A percentile compares a stretch with the other conserved stretches of the same genome.
phyloP scores from a whole-genome alignment of 1,284 basidiomycete species.

The Dichomitus squalens region DNA sequence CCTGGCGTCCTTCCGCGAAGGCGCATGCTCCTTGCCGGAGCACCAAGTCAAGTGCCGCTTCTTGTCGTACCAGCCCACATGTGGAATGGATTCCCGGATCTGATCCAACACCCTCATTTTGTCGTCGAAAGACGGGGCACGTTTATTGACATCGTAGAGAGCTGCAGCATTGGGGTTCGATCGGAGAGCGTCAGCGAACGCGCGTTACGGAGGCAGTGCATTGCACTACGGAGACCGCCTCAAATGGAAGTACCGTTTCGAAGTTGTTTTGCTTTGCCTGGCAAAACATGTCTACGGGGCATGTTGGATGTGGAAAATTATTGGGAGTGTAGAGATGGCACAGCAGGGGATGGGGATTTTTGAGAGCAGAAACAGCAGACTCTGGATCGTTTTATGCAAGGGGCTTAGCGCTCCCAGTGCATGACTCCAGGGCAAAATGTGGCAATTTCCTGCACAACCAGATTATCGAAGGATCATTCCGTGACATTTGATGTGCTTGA shows the following conservation, averaged over 20 bases:
- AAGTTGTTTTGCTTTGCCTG: neutral
- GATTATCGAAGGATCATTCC: no score
- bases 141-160: no score
- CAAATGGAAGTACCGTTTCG: neutral
- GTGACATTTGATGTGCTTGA: neutral
- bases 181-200: no score
- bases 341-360: neutral
- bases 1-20: no score
- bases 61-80: conserved; percentile 1
- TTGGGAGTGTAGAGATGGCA: neutral
- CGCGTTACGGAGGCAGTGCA: no score
- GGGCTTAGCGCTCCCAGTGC: neutral
- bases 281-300: neutral
- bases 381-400: neutral
- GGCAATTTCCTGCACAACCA: neutral
- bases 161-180: no score
- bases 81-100: neutral
- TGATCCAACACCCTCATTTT: no score
- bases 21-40: neutral
- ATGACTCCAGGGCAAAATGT: neutral
- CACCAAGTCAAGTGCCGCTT: conserved; percentile 12
- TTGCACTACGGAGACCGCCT: no score
- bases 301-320: neutral
- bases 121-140: no score
- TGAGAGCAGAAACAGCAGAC: neutral